Percentiles rank a stretch among this genome's conserved stretches.
Conservation (phyloP, 768 basidiomycete species). For the Lactarius hengduanensis region DNA sequence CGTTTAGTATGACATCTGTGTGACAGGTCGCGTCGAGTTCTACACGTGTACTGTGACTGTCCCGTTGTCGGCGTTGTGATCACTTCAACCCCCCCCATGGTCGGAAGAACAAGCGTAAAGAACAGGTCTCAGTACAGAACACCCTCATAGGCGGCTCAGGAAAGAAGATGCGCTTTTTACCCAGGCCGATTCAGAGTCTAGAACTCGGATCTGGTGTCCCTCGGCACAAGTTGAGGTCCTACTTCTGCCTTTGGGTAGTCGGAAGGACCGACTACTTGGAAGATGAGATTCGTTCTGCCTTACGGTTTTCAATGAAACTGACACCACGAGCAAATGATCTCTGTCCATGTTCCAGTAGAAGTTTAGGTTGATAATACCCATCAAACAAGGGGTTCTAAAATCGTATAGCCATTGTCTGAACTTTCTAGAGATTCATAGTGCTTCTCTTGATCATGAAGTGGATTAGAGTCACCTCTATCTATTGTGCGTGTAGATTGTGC, state of each 20-base stretch:
- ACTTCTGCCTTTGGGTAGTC: slow-evolving; percentile 20
- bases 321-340: slow-evolving; percentile 15
- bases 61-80: no score
- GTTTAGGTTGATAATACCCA: slow-evolving; percentile 1
- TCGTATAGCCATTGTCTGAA: no score
- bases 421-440: no score
- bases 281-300: neutral
- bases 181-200: neutral
- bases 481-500: slow-evolving; percentile 81
- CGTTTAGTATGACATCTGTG: slow-evolving; percentile 4
- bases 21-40: slow-evolving; percentile 14
- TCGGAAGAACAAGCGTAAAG: slow-evolving; percentile 15
- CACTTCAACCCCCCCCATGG: no score
- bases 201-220: neutral
- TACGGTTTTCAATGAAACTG: slow-evolving; percentile 35
- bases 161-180: slow-evolving; percentile 27
- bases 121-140: slow-evolving; percentile 2
- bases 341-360: slow-evolving; percentile 5
- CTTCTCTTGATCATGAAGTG: no score
- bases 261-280: slow-evolving; percentile 10
- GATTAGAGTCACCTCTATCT: no score
- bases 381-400: neutral
- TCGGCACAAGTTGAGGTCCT: slow-evolving; percentile 17
- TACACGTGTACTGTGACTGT: no score
- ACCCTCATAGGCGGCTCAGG: slow-evolving; percentile 32